A percentile compares a stretch with the other conserved stretches of the same genome.
These are phyloP conservation scores for Candida xiaguanensis DNA, from an alignment of 805 yeast genomes.

Conservation along the genomic window DNA sequence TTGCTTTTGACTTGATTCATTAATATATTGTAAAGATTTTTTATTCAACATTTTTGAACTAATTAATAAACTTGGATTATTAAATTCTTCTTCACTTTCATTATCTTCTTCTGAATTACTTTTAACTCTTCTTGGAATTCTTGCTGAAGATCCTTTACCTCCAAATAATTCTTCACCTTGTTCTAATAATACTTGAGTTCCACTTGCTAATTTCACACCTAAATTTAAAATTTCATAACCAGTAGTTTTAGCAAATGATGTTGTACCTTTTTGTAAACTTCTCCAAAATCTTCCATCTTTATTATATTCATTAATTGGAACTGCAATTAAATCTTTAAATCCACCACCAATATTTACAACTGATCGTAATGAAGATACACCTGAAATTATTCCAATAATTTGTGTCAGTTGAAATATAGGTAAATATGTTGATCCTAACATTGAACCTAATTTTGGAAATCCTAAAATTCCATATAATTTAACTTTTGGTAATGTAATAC, in stretches of 20 bases:
- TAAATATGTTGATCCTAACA: conserved; percentile 72
- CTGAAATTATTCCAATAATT: conserved; percentile 74
- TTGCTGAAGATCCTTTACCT: conserved; percentile 51
- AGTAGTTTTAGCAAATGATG: conserved; percentile 70
- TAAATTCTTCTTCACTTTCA: background rate
- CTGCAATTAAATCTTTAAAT: conserved; percentile 63
- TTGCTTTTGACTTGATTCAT: conserved; percentile 19
- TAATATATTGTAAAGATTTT: background rate
- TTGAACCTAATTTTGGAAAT: conserved; percentile 51
- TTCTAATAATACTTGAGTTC: conserved; percentile 79
- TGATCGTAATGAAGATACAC: conserved; percentile 78
- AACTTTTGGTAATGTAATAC: conserved; percentile 57
- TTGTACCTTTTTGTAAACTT: conserved; percentile 72
- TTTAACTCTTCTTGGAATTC: conserved; percentile 5
- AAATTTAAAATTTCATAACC: conserved; percentile 75
- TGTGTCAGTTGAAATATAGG: conserved; percentile 86
- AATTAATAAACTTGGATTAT: conserved; percentile 1
- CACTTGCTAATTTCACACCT: conserved; percentile 83
- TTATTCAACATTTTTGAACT: conserved; percentile 8
- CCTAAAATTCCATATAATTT: conserved; percentile 77
- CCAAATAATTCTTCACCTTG: conserved; percentile 76
- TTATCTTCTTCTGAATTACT: conserved; percentile 6
- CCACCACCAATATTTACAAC: conserved; percentile 77
- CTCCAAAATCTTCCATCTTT: conserved; percentile 68
- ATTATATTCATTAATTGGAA: conserved; percentile 71